A percentile compares a stretch with the other conserved stretches of the same genome.
Conservation (phyloP, 1,139 yeast genomes). For the Debaryomyces udenii region DNA sequence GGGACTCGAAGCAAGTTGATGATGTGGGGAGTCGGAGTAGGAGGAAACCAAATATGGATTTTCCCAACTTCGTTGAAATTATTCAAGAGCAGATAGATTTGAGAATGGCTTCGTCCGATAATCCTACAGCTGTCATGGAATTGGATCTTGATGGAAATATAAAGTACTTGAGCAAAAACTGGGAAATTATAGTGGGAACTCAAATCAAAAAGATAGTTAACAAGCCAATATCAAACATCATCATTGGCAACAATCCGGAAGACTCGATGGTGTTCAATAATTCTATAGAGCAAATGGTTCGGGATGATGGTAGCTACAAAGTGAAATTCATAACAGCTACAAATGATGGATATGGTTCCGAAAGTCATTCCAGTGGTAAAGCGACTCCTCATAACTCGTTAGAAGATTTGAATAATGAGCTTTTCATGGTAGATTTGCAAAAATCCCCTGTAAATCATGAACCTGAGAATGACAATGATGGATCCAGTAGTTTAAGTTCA, state of each 20-base stretch:
- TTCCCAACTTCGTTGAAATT: constrained; percentile 20
- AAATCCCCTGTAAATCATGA: constrained; percentile 7
- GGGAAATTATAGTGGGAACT: constrained; percentile 79
- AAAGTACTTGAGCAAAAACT: constrained; percentile 70
- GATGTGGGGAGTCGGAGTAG: background rate
- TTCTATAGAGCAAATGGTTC: constrained; percentile 71
- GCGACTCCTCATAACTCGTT: constrained; percentile 32
- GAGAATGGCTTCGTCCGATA: constrained; percentile 61
- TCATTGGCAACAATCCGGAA: constrained; percentile 62
- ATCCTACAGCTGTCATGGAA: constrained; percentile 85
- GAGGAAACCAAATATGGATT: constrained; percentile 14
- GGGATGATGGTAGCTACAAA: constrained; percentile 76
- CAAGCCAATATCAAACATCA: constrained; percentile 63
- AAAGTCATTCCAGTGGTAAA: constrained; percentile 20
- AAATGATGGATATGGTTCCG: constrained; percentile 27
- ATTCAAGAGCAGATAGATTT: constrained; percentile 52
- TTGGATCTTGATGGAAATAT: constrained; percentile 77
- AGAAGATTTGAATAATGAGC: constrained; percentile 14
- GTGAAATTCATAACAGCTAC: constrained; percentile 71
- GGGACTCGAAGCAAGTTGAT: background rate
- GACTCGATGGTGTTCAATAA: constrained; percentile 70
- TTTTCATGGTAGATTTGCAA: constrained; percentile 1
- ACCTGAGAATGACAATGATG: constrained; percentile 6
- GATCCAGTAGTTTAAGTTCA: constrained; percentile 5
- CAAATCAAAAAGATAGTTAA: constrained; percentile 55